These are phyloP conservation scores for Rhododendron mucronatum DNA, from an alignment of 148 eudicot genomes.

Conservation along the genomic window DNA sequence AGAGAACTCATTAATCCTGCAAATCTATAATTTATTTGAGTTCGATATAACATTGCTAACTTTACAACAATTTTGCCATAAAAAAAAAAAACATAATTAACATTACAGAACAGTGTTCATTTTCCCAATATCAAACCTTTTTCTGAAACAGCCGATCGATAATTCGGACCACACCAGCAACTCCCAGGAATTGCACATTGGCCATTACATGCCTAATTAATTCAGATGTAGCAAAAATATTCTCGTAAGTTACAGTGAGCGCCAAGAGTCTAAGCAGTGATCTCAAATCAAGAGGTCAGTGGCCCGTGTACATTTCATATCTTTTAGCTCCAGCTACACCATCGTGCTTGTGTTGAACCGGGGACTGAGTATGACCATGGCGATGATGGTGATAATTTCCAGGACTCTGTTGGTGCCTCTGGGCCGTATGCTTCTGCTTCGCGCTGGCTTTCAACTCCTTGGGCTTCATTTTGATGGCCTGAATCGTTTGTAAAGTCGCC, in stretches of 20 bases:
- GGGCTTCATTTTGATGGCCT: slow-evolving; percentile 28
- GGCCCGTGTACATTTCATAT: not conserved
- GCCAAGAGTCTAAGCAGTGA: not conserved
- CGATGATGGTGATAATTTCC: slow-evolving; percentile 5
- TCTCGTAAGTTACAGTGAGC: not conserved
- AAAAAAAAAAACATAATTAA: not conserved
- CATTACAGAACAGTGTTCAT: no score
- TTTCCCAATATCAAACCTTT: no score
- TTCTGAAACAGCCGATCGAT: not conserved
- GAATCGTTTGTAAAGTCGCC: slow-evolving; percentile 32
- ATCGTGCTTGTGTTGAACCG: slow-evolving; percentile 1
- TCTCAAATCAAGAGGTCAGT: not conserved
- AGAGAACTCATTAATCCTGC: no score
- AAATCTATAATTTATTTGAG: no score
- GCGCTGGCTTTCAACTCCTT: slow-evolving; percentile 26
- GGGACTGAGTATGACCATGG: slow-evolving; percentile 8
- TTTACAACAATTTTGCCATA: no score
- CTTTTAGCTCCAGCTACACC: not conserved
- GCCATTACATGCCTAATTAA: not conserved
- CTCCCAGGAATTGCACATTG: not conserved
- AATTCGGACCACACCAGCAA: not conserved
- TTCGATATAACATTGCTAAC: no score
- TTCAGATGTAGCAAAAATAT: not conserved
- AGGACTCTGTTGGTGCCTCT: not conserved
- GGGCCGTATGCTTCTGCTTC: not conserved